Evolutionary conservation across 129 eudicot species (phyloP), one percentile per base, ranked within the genome.

Genomic region (Dittrichia graveolens): DNA sequence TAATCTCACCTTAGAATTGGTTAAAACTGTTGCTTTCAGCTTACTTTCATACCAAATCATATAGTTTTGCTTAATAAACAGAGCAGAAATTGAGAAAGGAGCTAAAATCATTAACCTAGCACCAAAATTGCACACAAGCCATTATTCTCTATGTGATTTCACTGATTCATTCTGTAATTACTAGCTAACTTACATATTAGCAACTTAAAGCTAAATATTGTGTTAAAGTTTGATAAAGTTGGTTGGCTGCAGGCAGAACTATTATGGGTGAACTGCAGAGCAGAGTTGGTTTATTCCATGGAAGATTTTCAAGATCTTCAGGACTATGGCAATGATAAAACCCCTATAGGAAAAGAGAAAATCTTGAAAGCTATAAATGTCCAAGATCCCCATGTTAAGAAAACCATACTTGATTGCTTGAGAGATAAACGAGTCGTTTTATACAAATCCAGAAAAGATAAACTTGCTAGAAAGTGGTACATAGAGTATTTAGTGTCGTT

Each of bases 241-340:
- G 15, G 67, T 24, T 45, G 71, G 62, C 35, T 82, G 89, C 90
- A 95, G 97, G 96, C 79, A 49, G 88, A 95, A 78, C 72, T 84
- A 24, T 75, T 88, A 58, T 78, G 81, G 83, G 71, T 18, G 16
- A 81, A 86, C 62, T 95, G 97, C 60, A 71, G 82, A 78, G 74
- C 75, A 38, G 94, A 91, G 59, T 76, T 91, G 83, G 81, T 68
- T 34, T 78, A 71, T 62, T 74, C 84, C 11, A 78, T 81, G 65
- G 88, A 78, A 80, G 83, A 83, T 80, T 55, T 82, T 65, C 83
- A 86, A 79, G 82, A 83, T 69, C 72, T 78, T 50, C 75, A 79
- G 44, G 62, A 71, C 8, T 45, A 72, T 75, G 54, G 34, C 44
- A 44, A 5, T 5, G 78, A 67, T 9, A 77, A 53, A 60, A 73